Evolutionary conservation across 257 asterid genomes (phyloP).

Genomic region (Linaria vulgaris): DNA sequence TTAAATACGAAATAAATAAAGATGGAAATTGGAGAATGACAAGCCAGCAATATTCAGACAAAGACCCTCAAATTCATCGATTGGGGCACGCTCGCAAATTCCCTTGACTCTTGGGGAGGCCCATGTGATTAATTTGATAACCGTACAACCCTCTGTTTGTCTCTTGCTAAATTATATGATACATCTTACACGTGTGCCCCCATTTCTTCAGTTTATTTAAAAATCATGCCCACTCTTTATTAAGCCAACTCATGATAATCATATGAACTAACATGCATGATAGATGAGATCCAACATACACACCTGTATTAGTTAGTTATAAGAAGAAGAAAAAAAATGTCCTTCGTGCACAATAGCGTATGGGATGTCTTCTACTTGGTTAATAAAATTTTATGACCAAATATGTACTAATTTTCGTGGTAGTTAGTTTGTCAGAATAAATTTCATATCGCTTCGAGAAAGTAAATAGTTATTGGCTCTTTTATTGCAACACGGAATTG

Average conservation of each 20-base stretch:
- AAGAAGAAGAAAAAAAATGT: background rate
- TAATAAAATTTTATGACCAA: no score
- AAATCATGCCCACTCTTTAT: conserved; percentile 25
- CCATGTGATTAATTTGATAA: conserved; percentile 43
- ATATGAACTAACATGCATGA: conserved; percentile 17
- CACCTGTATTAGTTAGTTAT: background rate
- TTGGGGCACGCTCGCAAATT: conserved; percentile 32
- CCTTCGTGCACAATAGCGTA: no score
- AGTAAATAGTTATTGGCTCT: background rate
- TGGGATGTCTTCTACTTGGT: no score
- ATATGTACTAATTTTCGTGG: no score
- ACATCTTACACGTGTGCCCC: conserved; percentile 43
- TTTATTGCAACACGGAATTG: background rate
- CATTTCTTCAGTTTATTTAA: conserved; percentile 19
- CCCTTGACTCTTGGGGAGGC: conserved; percentile 33
- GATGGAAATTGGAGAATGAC: conserved; percentile 11
- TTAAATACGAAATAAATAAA: background rate
- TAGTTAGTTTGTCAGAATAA: no score
- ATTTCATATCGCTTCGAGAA: no score
- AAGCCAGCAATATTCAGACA: conserved; percentile 27
- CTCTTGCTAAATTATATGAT: conserved; percentile 18
- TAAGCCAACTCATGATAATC: conserved; percentile 30
- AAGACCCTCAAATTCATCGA: conserved; percentile 27
- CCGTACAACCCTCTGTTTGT: conserved; percentile 41
- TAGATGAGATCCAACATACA: background rate